Base-by-base conservation (phyloP, 345 rosid species). In the Firmiana major region DNA sequence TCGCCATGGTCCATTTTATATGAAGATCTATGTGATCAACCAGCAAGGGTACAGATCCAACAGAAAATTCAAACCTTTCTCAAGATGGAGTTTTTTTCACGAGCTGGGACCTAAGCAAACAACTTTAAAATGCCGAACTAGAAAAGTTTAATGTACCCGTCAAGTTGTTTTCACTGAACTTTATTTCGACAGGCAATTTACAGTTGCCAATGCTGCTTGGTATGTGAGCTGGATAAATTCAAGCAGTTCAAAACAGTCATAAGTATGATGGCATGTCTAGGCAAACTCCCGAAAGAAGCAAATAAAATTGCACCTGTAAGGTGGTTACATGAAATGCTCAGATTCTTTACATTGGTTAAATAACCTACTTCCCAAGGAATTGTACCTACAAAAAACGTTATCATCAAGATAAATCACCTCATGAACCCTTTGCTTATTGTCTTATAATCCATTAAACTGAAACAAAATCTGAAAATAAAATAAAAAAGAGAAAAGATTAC, bases 141-240 rank as follows among this genome's bases (percentile, higher is more conserved):
- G 19, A 15, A 6, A 55, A 6, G 19, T 70, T 10, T 5, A 1
- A 7, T 9, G 3, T 77, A 81, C 83, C 83, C 71, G n/a, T 48
- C 24, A 77, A 64, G 26, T 76, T 71, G 77, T 80, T 76, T 0
- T 31, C 16, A 5, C 45, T 46, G 15, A 81, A n/a, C 4, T 43
- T 4, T 16, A 81, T 43, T 17, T 4, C 43, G 48, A n/a, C 15
- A 40, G 72, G 54, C 63, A 12, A 53, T 5, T 74, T 54, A 31
- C 75, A 60, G 73, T 80, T 80, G 0, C 80, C 77, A 11, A 76
- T 42, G 49, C 57, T 71, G 17, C 60, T 71, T 19, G 83, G 76
- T 42, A 80, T 76, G 19, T 13, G 34, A 62, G 77, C 79, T 8
- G 62, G 19, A 69, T 12, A 69, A 21, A 6, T 43, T 7, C 34